Percentiles rank a stretch among this genome's conserved stretches.
Evolutionary conservation across 768 basidiomycete species (phyloP).

Genomic region (Lactarius hengduanensis): DNA sequence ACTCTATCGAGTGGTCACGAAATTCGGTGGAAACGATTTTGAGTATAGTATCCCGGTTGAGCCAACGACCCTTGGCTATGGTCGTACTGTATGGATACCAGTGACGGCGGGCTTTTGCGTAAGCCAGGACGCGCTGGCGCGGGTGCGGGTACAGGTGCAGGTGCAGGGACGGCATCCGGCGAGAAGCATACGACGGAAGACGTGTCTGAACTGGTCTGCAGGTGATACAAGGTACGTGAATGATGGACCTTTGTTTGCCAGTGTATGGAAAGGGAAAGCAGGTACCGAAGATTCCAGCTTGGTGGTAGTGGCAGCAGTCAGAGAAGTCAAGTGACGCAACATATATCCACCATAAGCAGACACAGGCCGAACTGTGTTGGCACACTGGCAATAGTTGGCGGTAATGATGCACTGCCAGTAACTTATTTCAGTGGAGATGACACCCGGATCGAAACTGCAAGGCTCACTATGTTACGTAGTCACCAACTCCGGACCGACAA

Average conservation of each 20-base stretch:
- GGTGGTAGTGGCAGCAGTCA: not conserved
- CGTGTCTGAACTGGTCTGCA: slow-evolving; percentile 50
- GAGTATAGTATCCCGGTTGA: slow-evolving; percentile 71
- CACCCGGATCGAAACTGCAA: not conserved
- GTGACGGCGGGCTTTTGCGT: slow-evolving; percentile 78
- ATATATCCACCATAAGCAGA: not conserved
- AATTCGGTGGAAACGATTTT: slow-evolving; percentile 95
- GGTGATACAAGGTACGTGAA: slow-evolving; percentile 47
- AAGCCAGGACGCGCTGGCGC: slow-evolving; percentile 43
- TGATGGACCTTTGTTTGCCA: slow-evolving; percentile 31
- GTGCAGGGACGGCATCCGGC: slow-evolving; percentile 24
- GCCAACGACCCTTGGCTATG: slow-evolving; percentile 90
- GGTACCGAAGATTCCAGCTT: slow-evolving; percentile 16
- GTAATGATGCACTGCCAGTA: not conserved
- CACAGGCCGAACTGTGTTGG: not conserved
- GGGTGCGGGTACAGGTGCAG: slow-evolving; percentile 4
- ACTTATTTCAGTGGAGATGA: not conserved
- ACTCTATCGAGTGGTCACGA: slow-evolving; percentile 70
- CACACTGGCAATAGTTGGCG: too few species aligned
- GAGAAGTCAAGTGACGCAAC: slow-evolving; percentile 7
- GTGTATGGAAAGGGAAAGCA: slow-evolving; percentile 23
- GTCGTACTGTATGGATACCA: slow-evolving; percentile 88
- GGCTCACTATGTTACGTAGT: too few species aligned
- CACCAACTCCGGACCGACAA: too few species aligned
- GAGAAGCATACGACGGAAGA: slow-evolving; percentile 30